phyloP scores from a whole-genome alignment of 2,329 filamentous ascomycete species.

The Nannizziopsis barbatae region DNA sequence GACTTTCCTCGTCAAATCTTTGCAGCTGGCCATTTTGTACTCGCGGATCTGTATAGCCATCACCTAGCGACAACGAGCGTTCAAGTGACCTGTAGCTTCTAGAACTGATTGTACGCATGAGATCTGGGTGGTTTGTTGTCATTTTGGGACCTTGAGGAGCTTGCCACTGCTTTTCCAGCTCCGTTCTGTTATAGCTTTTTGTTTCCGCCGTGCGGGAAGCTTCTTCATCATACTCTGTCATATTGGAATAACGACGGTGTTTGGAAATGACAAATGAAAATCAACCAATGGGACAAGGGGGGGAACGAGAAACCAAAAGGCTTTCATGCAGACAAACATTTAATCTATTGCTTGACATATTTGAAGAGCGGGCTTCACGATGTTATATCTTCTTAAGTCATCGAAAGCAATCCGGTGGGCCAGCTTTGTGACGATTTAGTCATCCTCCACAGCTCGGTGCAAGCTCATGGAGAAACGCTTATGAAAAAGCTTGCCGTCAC shows the following conservation, averaged over 20 bases:
- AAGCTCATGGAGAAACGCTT: too few species aligned
- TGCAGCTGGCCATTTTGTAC: constrained; percentile 21
- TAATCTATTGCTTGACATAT: too few species aligned
- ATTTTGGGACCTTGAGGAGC: constrained; percentile 2
- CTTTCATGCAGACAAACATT: too few species aligned
- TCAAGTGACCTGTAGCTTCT: constrained; percentile 11
- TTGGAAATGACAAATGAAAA: too few species aligned
- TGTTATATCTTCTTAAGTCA: too few species aligned
- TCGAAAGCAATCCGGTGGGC: too few species aligned
- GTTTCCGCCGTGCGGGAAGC: background rate
- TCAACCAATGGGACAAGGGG: too few species aligned
- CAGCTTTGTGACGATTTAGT: too few species aligned
- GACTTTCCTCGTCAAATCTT: constrained; percentile 17
- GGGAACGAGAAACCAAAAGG: too few species aligned
- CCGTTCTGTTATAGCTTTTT: background rate
- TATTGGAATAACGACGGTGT: background rate
- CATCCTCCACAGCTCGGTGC: too few species aligned
- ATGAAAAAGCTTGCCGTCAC: too few species aligned
- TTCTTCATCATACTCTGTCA: background rate
- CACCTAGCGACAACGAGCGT: constrained; percentile 11
- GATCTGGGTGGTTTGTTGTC: background rate
- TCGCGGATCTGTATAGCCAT: constrained; percentile 15
- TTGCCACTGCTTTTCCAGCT: constrained; percentile 7
- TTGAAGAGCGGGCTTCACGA: too few species aligned
- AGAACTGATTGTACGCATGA: constrained; percentile 2